These are phyloP conservation scores for Blastobotrys malaysiensis DNA, from an alignment of 1,139 yeast genomes.

Conservation along the genomic window DNA sequence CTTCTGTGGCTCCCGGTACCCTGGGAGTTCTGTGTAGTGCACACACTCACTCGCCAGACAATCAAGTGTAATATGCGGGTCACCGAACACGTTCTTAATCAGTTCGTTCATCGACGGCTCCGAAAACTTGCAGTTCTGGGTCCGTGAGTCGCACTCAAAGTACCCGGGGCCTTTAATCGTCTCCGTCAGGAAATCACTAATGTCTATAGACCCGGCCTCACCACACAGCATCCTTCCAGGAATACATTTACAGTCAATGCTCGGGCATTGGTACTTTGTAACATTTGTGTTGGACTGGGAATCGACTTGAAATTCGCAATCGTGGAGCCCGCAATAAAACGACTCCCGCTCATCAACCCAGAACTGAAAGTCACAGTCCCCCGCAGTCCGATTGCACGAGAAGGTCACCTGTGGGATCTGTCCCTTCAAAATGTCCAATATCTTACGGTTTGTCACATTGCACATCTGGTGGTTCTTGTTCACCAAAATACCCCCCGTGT, in stretches of 20 bases:
- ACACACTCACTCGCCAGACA: conserved; percentile 88
- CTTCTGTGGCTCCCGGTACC: conserved; percentile 63
- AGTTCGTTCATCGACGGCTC: conserved; percentile 96
- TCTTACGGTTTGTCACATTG: conserved; percentile 83
- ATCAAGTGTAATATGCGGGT: conserved; percentile 71
- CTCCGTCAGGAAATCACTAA: conserved; percentile 84
- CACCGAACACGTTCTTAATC: conserved; percentile 87
- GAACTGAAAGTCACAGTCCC: conserved; percentile 78
- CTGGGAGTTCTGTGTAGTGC: conserved; percentile 90
- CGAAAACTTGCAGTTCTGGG: conserved; percentile 65
- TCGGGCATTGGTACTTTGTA: conserved; percentile 73
- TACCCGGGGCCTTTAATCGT: conserved; percentile 93
- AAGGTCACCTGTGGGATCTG: conserved; percentile 88
- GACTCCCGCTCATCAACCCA: conserved; percentile 92
- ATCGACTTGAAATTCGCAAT: conserved; percentile 67
- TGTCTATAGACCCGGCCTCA: conserved; percentile 86
- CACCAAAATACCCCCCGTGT: conserved; percentile 79
- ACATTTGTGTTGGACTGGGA: conserved; percentile 45
- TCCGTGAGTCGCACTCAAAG: conserved; percentile 66
- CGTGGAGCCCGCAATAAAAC: conserved; percentile 75
- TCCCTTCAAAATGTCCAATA: conserved; percentile 71
- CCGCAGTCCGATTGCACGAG: conserved; percentile 67
- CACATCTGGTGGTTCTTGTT: conserved; percentile 85
- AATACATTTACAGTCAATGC: conserved; percentile 75
- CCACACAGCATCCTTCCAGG: conserved; percentile 96